A percentile compares a stretch with the other conserved stretches of the same genome.
phyloP scores from a whole-genome alignment of 805 yeast species.

The Wickerhamiella siamensis region DNA sequence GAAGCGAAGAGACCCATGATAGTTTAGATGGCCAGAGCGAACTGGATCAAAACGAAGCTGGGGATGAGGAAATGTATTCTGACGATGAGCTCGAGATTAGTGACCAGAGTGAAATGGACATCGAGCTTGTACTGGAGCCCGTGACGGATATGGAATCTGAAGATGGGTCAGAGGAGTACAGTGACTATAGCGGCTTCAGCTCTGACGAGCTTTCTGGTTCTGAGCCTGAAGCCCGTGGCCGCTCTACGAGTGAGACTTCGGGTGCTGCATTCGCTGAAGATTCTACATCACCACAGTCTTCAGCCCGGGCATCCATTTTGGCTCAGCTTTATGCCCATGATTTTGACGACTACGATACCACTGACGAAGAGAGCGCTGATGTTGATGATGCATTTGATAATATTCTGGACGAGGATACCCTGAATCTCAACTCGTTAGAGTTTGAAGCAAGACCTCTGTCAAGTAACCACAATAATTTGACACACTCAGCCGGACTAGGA shows the following conservation, averaged over 20 bases:
- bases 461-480: conserved; percentile 9
- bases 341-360: conserved; percentile 25
- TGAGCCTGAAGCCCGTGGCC: background rate
- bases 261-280: background rate
- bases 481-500: conserved; percentile 16
- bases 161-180: background rate
- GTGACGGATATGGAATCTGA: background rate
- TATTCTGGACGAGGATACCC: conserved; percentile 16
- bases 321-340: conserved; percentile 5
- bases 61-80: background rate
- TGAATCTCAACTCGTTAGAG: conserved; percentile 9
- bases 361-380: conserved; percentile 25
- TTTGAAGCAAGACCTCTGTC: conserved; percentile 6
- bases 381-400: conserved; percentile 23
- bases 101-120: background rate
- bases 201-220: background rate
- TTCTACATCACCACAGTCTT: background rate
- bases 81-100: background rate
- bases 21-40: background rate
- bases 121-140: background rate
- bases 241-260: background rate
- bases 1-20: background rate
- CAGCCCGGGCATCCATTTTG: background rate
- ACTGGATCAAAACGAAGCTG: background rate
- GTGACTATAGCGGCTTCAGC: background rate